Base-by-base conservation (phyloP, 768 basidiomycete species). In the Coprinopsis sp. region DNA sequence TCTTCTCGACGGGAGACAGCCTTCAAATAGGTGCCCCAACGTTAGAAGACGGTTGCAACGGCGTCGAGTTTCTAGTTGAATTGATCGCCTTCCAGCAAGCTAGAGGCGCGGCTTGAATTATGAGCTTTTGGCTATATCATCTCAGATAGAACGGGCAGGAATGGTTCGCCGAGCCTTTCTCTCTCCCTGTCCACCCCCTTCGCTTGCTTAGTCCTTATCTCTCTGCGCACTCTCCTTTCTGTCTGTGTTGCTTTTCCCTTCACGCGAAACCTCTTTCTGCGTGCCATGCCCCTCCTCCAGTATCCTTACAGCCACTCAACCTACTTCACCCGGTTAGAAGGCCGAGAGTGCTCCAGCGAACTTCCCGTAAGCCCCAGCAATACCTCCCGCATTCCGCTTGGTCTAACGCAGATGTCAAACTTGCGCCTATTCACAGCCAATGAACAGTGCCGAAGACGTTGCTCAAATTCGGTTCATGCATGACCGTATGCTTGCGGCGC, bases 231-330 rank as follows among this genome's bases (percentile, higher is more conserved):
- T 29, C 22, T 13, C 22, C 16, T 22, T 19, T 40, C 25, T n/a
- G 23, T 14, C 16, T 38, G 37, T 4, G n/a, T 33, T 21, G 34
- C 28, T 19, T 47, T 21, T 12, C 29, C 25, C 4, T n/a, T 16
- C 27, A 18, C 25, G 14, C 11, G 24, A 12, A 12, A 21, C 3
- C 16, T 22, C 10, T 11, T 11, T 23, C 27, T 30, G 33, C 18
- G 41, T 47, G 47, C 25, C 27, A 29, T 49, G n/a, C n/a, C n/a
- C n/a, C n/a, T n/a, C n/a, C n/a, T 49, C 25, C 47, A 49, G 23
- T 49, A 49, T 43, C 47, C 47, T 28, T 49, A 49, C 33, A 49
- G 47, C 40, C 47, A 49, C 28, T 49, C 47, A 13, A 49, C 47
- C 4, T 49, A 49, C 29, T 49, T 49, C 40, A 49, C 47, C 19